These are phyloP conservation scores for Collybia sp. DNA, from an alignment of 768 basidiomycete genomes.

Conservation along the genomic window DNA sequence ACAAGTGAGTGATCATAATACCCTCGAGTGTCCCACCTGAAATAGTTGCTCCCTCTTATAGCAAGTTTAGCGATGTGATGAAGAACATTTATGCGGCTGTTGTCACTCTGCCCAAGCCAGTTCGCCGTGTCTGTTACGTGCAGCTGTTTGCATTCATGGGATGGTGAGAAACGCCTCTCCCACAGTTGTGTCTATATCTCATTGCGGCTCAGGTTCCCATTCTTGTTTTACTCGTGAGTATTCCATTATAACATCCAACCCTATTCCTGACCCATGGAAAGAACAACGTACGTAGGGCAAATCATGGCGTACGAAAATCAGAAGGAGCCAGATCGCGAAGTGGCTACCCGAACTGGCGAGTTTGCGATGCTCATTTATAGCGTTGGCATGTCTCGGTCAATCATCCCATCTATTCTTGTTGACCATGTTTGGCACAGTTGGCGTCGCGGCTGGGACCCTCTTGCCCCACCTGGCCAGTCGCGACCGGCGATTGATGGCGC, in stretches of 20 bases:
- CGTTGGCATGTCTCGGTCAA: constrained; percentile 52
- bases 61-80: constrained; percentile 67
- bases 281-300: constrained; percentile 92
- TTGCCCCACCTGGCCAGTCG: constrained; percentile 81
- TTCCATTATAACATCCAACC: neutral
- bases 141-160: constrained; percentile 97
- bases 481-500: constrained; percentile 73
- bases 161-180: constrained; percentile 48
- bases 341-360: constrained; percentile 83
- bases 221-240: constrained; percentile 77
- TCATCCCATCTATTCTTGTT: neutral
- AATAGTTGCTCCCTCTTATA: constrained; percentile 20
- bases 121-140: constrained; percentile 87
- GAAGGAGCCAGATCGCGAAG: constrained; percentile 72
- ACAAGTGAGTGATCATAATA: constrained; percentile 26
- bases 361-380: constrained; percentile 90
- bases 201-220: constrained; percentile 70
- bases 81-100: constrained; percentile 74
- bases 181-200: neutral
- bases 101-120: constrained; percentile 72
- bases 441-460: constrained; percentile 75
- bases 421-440: constrained; percentile 48
- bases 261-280: constrained; percentile 17
- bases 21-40: neutral
- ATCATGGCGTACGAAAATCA: constrained; percentile 81